Percentiles rank a stretch among this genome's conserved stretches.
These are phyloP conservation scores for Castanospermum australe DNA, from an alignment of 306 rosid species.

Conservation along the genomic window DNA sequence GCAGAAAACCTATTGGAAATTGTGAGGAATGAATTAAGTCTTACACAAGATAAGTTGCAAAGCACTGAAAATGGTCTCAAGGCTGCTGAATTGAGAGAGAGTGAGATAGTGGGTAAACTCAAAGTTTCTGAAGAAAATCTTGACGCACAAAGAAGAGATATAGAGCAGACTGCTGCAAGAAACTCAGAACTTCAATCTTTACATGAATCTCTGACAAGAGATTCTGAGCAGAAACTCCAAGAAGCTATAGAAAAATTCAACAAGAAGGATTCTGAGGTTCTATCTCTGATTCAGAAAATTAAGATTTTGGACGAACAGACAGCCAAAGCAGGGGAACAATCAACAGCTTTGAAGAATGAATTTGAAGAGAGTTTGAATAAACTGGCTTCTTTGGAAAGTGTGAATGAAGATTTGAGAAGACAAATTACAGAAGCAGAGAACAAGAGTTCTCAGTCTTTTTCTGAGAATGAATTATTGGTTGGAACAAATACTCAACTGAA, in stretches of 20 bases:
- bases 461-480: slow-evolving; percentile 78
- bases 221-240: slow-evolving; percentile 71
- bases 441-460: slow-evolving; percentile 58
- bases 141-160: slow-evolving; percentile 46
- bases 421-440: slow-evolving; percentile 56
- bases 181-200: slow-evolving; percentile 65
- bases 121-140: slow-evolving; percentile 68
- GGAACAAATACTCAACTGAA: slow-evolving; percentile 75
- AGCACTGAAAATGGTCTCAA: slow-evolving; percentile 61
- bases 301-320: slow-evolving; percentile 59
- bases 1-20: slow-evolving; percentile 70
- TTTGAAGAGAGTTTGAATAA: slow-evolving; percentile 56
- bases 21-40: slow-evolving; percentile 69
- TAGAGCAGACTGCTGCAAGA: slow-evolving; percentile 53
- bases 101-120: slow-evolving; percentile 58
- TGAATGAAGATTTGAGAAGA: slow-evolving; percentile 66
- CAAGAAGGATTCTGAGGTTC: slow-evolving; percentile 69
- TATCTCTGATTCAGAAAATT: slow-evolving; percentile 67
- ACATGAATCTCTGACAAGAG: slow-evolving; percentile 65
- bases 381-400: slow-evolving; percentile 51
- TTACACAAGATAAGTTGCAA: slow-evolving; percentile 68
- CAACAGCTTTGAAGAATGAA: slow-evolving; percentile 50
- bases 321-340: slow-evolving; percentile 45
- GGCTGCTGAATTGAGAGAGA: slow-evolving; percentile 60
- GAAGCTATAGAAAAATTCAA: slow-evolving; percentile 58